Evolutionary conservation across 371 early-diverging fungal species (phyloP), one percentile per base, ranked within the genome.

Genomic region (Zopfochytrium polystomum): DNA sequence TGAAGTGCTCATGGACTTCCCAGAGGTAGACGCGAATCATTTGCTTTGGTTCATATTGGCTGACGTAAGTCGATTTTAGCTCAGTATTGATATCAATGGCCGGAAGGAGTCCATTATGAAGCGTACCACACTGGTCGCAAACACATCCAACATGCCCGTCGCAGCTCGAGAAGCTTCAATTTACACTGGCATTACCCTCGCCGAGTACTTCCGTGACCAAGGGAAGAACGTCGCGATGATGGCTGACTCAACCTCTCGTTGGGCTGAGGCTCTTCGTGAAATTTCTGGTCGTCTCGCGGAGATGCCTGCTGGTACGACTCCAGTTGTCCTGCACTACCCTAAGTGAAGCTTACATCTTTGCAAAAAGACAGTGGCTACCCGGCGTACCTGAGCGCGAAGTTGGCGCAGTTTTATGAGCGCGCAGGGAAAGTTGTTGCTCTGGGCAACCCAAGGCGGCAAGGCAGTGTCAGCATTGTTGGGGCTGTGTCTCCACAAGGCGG

Each of bases 131-230:
- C 84, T 99, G 33, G 98, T 99, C 11, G 99, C 99, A 65, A 99
- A 99, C 82, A 99, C 99, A 15, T 99, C 99, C 73, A 99, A 99
- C 87, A 99, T 99, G 99, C 99, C 99, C 68, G 99, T 99, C 57
- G 99, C 99, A 72, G 99, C 99, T 62, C 93, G 99, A 82, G 99
- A 99, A 84, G 99, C 99, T 25, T 98, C 99, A 50, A 99, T 99
- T 69, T 99, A 99, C 85, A 99, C 99, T 43, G 99, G 99, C 53
- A 99, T 99, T 71, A 99, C 99, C 0, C 84, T 99, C n/a, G 93
- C 98, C 34, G 99, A 99, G 82, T 99, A 98, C 85, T 99, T 98
- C 92, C 92, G 99, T 83, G 99, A 99, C 79, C 98, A 97, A 80
- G 99, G 99, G 70, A 92, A 91, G 85, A 90, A 99, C 76, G 99